phyloP scores from a whole-genome alignment of 768 basidiomycete species.

The Termitomyces heimii region DNA sequence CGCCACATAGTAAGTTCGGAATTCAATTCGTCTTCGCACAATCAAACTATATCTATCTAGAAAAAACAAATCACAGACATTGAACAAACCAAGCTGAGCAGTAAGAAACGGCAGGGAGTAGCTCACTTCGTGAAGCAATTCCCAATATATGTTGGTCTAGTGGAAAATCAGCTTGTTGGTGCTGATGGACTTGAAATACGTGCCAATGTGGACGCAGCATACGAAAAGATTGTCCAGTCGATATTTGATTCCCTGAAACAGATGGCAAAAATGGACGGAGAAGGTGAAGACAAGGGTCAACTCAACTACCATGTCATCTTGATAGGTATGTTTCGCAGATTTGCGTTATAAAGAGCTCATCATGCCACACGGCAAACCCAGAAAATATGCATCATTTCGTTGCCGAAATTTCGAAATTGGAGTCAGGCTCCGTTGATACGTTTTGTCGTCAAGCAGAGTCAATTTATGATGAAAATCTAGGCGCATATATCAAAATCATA shows the following conservation, averaged over 20 bases:
- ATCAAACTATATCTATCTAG: slow-evolving; percentile 29
- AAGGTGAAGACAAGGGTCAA: slow-evolving; percentile 93
- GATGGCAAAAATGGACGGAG: slow-evolving; percentile 93
- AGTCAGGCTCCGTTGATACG: slow-evolving; percentile 51
- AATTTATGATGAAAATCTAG: slow-evolving; percentile 87
- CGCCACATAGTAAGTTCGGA: slow-evolving; percentile 55
- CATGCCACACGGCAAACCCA: slow-evolving; percentile 23
- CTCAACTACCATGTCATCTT: slow-evolving; percentile 95
- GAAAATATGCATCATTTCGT: slow-evolving; percentile 98
- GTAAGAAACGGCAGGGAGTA: slow-evolving; percentile 90
- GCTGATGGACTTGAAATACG: slow-evolving; percentile 77
- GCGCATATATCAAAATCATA: slow-evolving; percentile 81
- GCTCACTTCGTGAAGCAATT: slow-evolving; percentile 91
- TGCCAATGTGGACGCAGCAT: slow-evolving; percentile 68
- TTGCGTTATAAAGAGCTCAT: not conserved
- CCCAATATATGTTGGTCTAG: slow-evolving; percentile 76
- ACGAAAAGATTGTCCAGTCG: slow-evolving; percentile 81
- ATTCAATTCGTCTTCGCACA: not conserved
- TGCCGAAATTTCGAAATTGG: slow-evolving; percentile 69
- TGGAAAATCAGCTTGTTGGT: slow-evolving; percentile 81
- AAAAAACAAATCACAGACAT: slow-evolving; percentile 83
- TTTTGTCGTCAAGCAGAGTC: slow-evolving; percentile 72
- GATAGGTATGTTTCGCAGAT: slow-evolving; percentile 57
- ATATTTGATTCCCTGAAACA: slow-evolving; percentile 95
- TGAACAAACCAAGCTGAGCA: slow-evolving; percentile 85